Evolutionary conservation across 352 stramenopile species (phyloP), one percentile per base, ranked within the genome.

Genomic region (Globisporangium takayamanum): DNA sequence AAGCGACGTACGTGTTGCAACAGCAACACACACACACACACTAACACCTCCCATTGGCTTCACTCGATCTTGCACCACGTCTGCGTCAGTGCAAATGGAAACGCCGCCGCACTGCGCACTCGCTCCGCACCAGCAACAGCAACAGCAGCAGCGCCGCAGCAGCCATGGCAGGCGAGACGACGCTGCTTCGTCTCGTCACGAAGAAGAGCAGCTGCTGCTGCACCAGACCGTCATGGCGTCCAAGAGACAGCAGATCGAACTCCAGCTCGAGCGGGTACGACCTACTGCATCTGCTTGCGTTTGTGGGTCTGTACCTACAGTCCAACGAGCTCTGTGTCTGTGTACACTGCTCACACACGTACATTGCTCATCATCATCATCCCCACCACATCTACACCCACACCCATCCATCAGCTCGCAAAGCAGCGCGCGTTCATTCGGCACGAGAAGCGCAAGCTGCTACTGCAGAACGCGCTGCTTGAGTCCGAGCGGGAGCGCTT

Each of bases 341-440:
- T 49, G 26, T 16, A 33, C 12, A 16, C 18, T 44, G 0, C 26
- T 36, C 20, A 18, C 30, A 36, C 30, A 30, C 6, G 14, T 18
- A 30, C 48, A 14, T 41, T 7, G 11, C 14, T 49, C 3, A 10
- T 41, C 20, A 53, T 14, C 28, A 5, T 14, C 44, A 26, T 22
- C 20, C 36, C 50, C n/a, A 25, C 22, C 53, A 10, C 6, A 12
- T n/a, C 28, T 18, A 15, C 39, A 16, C 39, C 5, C 39, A 18
- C 11, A 12, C 5, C 50, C 15, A 26, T 5, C 15, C 30, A 3
- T 11, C 50, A 90, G 80, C 58, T 89, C 49, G 74, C 78, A 12
- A 88, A 89, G 57, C 78, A 91, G 50, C 74, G 81, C 55, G 79
- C 84, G 4, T 93, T 90, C 61, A 86, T 93, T 46, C 76, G 84